phyloP scores from a whole-genome alignment of 176 grass and related monocot species.

The Chloris gayana region DNA sequence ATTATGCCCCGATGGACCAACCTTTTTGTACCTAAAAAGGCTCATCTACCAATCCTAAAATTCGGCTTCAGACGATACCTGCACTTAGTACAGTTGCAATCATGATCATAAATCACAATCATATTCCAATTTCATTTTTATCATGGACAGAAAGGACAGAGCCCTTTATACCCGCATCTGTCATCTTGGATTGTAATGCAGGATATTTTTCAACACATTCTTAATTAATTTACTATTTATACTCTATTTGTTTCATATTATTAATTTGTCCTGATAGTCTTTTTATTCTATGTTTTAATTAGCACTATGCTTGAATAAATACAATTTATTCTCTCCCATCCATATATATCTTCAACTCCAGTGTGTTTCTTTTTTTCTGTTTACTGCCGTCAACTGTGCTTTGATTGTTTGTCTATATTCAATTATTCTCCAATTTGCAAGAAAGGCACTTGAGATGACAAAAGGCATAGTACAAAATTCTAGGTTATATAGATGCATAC shows the following conservation, averaged over 20 bases:
- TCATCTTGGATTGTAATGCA: background rate
- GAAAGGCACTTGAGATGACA: slow-evolving; percentile 14
- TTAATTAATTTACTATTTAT: background rate
- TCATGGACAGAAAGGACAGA: background rate
- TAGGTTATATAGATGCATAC: slow-evolving; percentile 8
- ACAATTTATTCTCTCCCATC: background rate
- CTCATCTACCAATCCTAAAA: slow-evolving; percentile 8
- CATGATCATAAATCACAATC: background rate
- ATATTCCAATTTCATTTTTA: slow-evolving; percentile 27
- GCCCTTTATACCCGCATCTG: background rate
- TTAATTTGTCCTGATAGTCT: background rate
- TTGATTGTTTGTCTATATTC: slow-evolving; percentile 1
- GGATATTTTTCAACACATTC: background rate
- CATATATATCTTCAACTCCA: background rate
- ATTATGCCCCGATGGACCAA: slow-evolving; percentile 26
- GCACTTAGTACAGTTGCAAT: slow-evolving; percentile 14
- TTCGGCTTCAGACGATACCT: background rate
- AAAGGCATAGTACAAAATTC: slow-evolving; percentile 22
- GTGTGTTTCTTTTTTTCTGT: too few relatives aligned
- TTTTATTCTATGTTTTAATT: background rate
- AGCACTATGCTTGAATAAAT: background rate
- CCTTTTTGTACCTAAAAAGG: slow-evolving; percentile 27
- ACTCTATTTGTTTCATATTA: background rate
- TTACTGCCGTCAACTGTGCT: background rate
- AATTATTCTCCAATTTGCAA: slow-evolving; percentile 36